Conservation (phyloP, 208 protist species). For the Trypanosoma vivax region DNA sequence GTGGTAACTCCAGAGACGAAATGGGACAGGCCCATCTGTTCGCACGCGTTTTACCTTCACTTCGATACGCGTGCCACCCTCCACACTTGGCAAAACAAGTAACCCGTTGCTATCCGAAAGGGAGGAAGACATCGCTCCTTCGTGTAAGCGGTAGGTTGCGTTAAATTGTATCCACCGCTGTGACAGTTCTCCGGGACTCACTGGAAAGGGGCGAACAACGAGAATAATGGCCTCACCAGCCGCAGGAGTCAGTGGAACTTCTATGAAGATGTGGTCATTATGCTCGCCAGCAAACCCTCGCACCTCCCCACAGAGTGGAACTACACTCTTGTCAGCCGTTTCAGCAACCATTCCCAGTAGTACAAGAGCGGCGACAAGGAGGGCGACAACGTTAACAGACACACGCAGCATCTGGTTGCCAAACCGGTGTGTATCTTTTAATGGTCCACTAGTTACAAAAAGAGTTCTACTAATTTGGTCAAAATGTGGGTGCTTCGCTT, state of each 20-base stretch:
- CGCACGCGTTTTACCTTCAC: constrained; percentile 44
- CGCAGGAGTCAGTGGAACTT: constrained; percentile 23
- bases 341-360: neutral
- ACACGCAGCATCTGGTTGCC: no score
- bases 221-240: constrained; percentile 50
- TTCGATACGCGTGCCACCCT: constrained; percentile 41
- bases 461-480: no score
- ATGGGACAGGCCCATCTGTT: constrained; percentile 53
- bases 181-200: constrained; percentile 18
- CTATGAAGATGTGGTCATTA: constrained; percentile 52
- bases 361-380: neutral
- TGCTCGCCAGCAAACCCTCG: constrained; percentile 69
- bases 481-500: no score
- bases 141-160: constrained; percentile 37
- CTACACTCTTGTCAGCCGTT: neutral
- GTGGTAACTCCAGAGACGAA: constrained; percentile 72
- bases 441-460: no score
- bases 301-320: constrained; percentile 50
- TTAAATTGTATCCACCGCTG: constrained; percentile 54
- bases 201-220: constrained; percentile 39
- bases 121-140: constrained; percentile 18
- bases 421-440: no score
- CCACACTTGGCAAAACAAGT: constrained; percentile 39
- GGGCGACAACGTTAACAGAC: neutral
- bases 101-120: constrained; percentile 57